These are phyloP conservation scores for Umbilicaria muhlenbergii DNA, from an alignment of 495 filamentous ascomycete species.

Conservation along the genomic window DNA sequence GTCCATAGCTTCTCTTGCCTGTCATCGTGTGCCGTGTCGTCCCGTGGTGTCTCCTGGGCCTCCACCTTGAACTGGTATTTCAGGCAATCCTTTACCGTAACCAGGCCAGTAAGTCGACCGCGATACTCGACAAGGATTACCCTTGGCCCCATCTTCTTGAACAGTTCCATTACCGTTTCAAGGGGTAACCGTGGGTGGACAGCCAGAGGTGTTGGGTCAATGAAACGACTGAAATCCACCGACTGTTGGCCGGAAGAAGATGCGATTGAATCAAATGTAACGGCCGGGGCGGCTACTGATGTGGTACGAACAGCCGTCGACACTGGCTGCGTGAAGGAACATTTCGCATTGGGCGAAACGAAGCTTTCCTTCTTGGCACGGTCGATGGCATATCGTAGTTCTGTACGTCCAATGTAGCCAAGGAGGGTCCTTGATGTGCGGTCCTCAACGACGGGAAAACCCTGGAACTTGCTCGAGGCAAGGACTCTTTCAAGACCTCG, in stretches of 20 bases:
- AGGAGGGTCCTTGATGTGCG: slow-evolving; percentile 51
- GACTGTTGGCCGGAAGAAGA: slow-evolving; percentile 36
- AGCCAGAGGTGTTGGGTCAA: slow-evolving; percentile 79
- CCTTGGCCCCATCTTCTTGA: slow-evolving; percentile 93
- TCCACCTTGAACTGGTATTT: slow-evolving; percentile 98
- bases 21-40: slow-evolving; percentile 21
- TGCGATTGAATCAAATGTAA: slow-evolving; percentile 51
- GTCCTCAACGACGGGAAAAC: slow-evolving; percentile 85
- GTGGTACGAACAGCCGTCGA: slow-evolving; percentile 22
- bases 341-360: slow-evolving; percentile 52
- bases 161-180: slow-evolving; percentile 97
- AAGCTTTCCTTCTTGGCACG: slow-evolving; percentile 61
- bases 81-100: slow-evolving; percentile 93
- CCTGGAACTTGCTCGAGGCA: slow-evolving; percentile 73
- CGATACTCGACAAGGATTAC: slow-evolving; percentile 88
- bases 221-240: slow-evolving; percentile 75
- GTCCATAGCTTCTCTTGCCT: slow-evolving; percentile 57
- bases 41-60: slow-evolving; percentile 59
- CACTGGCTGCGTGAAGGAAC: slow-evolving; percentile 63
- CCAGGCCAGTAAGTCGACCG: slow-evolving; percentile 65
- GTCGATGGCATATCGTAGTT: slow-evolving; percentile 85
- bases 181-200: slow-evolving; percentile 85
- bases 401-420: slow-evolving; percentile 90
- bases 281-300: slow-evolving; percentile 23
- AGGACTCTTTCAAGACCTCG: slow-evolving; percentile 61